Percentiles rank a stretch among this genome's conserved stretches.
Conservation (phyloP, 176 grass and related monocot genomes). For the Eragrostis curvula region DNA sequence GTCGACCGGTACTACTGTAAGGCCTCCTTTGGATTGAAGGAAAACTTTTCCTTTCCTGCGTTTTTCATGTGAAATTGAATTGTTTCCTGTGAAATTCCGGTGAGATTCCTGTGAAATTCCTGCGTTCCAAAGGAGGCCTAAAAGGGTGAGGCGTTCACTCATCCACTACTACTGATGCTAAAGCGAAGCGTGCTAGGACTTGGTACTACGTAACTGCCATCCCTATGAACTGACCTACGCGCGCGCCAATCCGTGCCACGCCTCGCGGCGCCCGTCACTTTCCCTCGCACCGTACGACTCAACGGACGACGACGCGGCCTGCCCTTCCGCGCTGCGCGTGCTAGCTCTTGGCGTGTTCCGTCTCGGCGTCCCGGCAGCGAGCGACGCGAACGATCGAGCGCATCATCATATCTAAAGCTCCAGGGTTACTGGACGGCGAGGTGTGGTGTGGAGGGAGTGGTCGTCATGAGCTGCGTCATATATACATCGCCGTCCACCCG, state of each 20-base stretch:
- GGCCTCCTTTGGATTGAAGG: no score
- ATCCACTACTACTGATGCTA: neutral
- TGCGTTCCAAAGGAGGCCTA: no score
- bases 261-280: slow-evolving; percentile 32
- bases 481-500: neutral
- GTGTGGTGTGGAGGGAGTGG: neutral
- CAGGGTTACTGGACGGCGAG: neutral
- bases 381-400: neutral
- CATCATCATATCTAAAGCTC: neutral
- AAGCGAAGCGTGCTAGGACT: neutral
- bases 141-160: slow-evolving; percentile 34
- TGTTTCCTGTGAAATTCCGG: no score
- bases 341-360: slow-evolving; percentile 1
- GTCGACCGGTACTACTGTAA: neutral
- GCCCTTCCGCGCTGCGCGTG: neutral
- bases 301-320: neutral
- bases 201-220: neutral
- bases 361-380: neutral
- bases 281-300: neutral
- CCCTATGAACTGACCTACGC: slow-evolving; percentile 1
- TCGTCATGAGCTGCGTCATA: slow-evolving; percentile 21
- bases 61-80: no score
- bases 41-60: no score
- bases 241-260: slow-evolving; percentile 7
- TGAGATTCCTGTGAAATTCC: no score